Evolutionary conservation across 352 stramenopile species (phyloP), one percentile per base, ranked within the genome.

Genomic region (Aphanomyces astaci): DNA sequence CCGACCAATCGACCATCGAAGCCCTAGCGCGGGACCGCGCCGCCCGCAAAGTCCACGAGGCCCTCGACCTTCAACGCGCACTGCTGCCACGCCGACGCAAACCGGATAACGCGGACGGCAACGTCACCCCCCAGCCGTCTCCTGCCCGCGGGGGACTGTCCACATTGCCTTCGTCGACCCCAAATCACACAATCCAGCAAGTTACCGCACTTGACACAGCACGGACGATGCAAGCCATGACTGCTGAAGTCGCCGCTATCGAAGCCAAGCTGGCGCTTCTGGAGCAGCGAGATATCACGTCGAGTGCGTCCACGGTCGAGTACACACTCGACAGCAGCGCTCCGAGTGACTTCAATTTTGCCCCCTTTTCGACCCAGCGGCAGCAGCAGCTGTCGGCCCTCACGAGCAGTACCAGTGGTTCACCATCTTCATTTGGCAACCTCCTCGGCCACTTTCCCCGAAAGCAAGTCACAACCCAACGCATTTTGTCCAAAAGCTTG

Each of bases 301-400:
- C 62, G 27, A 68, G 62, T 27, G 33, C 62, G 4, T 68, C 62
- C 3, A 68, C 62, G 19, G 24, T 68, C 7, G 7, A 68, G 2
- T 68, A 46, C n/a, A 59, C 62, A 11, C 19, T 68, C 4, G 27
- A 22, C 11, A 68, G 48, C 39, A n/a, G 10, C 27, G 22, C 48
- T n/a, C 48, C 60, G 10, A 52, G 33, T 33, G 33, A n/a, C 22
- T 68, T 62, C 51, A 68, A 57, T 28, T 68, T 68, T 45, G 36
- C 28, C 30, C 62, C 62, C 13, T 15, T 30, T 7, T 59, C 51
- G 27, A 59, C 51, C 22, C 51, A 59, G 1, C 25, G 19, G 24
- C 15, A 40, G 22, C 15, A 40, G 22, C 51, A 33, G 7, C 13
- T 53, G 45, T n/a, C 15, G 11, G n/a, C n/a, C 25, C 4, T 30